Conservation (phyloP, 2,329 filamentous ascomycete genomes). For the Phialophora chinensis region DNA sequence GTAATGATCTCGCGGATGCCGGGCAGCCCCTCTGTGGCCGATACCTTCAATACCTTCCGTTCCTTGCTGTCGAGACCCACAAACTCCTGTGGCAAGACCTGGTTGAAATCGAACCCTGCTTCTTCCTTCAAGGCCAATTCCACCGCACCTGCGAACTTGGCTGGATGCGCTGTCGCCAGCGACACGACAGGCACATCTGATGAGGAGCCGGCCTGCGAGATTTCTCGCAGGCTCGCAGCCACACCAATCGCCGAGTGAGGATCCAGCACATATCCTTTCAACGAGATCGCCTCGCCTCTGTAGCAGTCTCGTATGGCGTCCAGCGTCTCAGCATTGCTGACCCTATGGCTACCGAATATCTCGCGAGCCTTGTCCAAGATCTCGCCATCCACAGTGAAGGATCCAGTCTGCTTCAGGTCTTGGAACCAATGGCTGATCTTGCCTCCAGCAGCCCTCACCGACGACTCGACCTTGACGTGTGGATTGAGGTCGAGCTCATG, state of each 20-base stretch:
- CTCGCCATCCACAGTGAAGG: conserved; percentile 78
- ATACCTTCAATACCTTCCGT: conserved; percentile 72
- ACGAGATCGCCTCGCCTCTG: conserved; percentile 48
- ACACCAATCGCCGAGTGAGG: conserved; percentile 92
- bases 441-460: conserved; percentile 57
- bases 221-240: conserved; percentile 73
- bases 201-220: conserved; percentile 43
- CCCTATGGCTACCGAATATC: conserved; percentile 80
- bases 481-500: conserved; percentile 53
- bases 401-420: conserved; percentile 78
- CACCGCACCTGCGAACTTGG: conserved; percentile 89
- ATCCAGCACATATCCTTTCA: conserved; percentile 80
- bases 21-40: conserved; percentile 70
- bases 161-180: conserved; percentile 91
- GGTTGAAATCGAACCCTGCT: conserved; percentile 74
- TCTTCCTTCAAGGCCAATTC: conserved; percentile 75
- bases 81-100: conserved; percentile 82
- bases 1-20: conserved; percentile 77
- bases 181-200: conserved; percentile 58
- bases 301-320: conserved; percentile 68
- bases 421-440: conserved; percentile 79
- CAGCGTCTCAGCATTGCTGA: conserved; percentile 69
- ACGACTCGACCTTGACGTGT: conserved; percentile 29
- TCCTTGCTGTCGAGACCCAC: conserved; percentile 77
- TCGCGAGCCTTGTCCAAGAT: conserved; percentile 73